Conservation (phyloP, 345 rosid genomes). For the Hypericum perforatum region DNA sequence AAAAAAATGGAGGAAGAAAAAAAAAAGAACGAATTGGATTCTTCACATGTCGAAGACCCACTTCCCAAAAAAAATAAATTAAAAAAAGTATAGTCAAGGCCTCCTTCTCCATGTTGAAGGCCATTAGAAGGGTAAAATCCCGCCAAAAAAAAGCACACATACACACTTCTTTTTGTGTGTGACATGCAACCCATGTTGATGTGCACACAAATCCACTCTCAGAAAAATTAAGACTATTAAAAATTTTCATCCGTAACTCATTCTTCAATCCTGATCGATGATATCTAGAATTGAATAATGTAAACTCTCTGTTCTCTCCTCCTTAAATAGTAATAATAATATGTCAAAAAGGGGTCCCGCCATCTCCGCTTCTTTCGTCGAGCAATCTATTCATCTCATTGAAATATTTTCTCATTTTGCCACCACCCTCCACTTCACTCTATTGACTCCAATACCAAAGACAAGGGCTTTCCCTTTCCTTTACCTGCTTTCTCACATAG, state of each 20-base stretch:
- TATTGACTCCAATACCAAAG: not conserved
- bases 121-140: conserved; percentile 25
- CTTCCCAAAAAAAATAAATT: conserved; percentile 10
- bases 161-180: conserved; percentile 21
- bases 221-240: not conserved
- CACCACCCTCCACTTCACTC: conserved; percentile 20
- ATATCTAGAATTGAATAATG: conserved; percentile 3
- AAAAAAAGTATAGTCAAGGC: conserved; percentile 17
- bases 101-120: conserved; percentile 12
- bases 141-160: conserved; percentile 42
- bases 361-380: conserved; percentile 18
- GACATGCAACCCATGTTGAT: conserved; percentile 17
- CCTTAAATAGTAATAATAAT: not conserved
- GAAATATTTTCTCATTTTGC: conserved; percentile 31
- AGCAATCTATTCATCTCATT: conserved; percentile 32
- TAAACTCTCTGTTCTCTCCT: not conserved
- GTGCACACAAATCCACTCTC: conserved; percentile 26
- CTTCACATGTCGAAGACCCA: conserved; percentile 22
- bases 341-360: conserved; percentile 29
- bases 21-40: conserved; percentile 1
- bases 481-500: conserved; percentile 22
- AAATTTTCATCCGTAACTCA: conserved; percentile 9
- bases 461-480: conserved; percentile 4
- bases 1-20: conserved; percentile 4
- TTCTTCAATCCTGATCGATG: conserved; percentile 14